Percentiles rank a stretch among this genome's conserved stretches.
These are phyloP conservation scores for Calonectria hawksworthii DNA, from an alignment of 2,329 filamentous ascomycete genomes.

Conservation along the genomic window DNA sequence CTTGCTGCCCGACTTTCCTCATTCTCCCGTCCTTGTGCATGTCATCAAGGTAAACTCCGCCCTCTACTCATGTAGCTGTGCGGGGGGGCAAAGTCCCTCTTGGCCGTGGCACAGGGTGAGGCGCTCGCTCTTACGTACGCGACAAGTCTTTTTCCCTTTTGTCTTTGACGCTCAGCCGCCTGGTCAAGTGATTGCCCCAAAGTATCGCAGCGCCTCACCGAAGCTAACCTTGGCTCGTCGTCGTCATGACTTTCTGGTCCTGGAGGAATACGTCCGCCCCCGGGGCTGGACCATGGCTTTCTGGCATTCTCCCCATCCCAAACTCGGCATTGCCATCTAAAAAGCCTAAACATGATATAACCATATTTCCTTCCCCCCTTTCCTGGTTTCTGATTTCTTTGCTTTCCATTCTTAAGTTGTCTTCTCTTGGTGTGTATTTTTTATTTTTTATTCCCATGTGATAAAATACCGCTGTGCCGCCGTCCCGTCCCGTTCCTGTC, in stretches of 20 bases:
- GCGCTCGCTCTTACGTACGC: not conserved
- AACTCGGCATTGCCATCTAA: not conserved
- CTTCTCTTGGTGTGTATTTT: not conserved
- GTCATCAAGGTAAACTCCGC: slow-evolving; percentile 5
- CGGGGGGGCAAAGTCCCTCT: not conserved
- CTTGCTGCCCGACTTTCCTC: not conserved
- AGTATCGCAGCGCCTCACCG: slow-evolving; percentile 9
- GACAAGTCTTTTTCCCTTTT: not conserved
- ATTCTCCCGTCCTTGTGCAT: not conserved
- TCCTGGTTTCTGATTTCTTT: not conserved
- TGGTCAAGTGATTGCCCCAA: slow-evolving; percentile 15
- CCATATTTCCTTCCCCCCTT: too few species aligned
- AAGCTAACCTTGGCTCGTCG: slow-evolving; percentile 13
- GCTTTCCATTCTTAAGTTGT: not conserved
- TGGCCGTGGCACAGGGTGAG: not conserved
- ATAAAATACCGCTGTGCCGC: not conserved
- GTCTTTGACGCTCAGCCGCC: not conserved
- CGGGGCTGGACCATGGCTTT: not conserved
- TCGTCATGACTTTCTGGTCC: not conserved
- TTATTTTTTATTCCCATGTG: not conserved
- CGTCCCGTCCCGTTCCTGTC: not conserved
- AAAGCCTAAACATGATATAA: not conserved
- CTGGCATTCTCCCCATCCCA: not conserved
- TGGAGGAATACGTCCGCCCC: not conserved
- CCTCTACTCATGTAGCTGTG: not conserved